Percentiles rank a stretch among this genome's conserved stretches.
phyloP scores from a whole-genome alignment of 306 rosid species.

The Rosa persica region DNA sequence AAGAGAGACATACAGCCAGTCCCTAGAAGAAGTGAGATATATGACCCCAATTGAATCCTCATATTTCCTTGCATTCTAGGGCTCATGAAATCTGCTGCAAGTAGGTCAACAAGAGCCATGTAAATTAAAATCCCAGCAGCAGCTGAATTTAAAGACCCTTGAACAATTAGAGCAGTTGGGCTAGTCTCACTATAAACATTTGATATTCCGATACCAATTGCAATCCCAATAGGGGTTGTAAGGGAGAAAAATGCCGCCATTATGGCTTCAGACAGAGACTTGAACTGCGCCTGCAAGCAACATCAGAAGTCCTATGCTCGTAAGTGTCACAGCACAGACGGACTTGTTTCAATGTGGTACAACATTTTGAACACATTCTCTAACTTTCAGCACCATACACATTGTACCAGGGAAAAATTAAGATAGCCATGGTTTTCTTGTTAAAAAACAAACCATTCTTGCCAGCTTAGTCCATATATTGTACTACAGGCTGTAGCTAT shows the following conservation, averaged over 20 bases:
- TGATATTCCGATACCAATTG: conserved; percentile 54
- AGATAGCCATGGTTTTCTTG: background rate
- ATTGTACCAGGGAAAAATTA: background rate
- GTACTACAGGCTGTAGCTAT: background rate
- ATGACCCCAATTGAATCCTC: conserved; percentile 49
- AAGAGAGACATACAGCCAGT: conserved; percentile 65
- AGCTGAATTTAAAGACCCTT: conserved; percentile 60
- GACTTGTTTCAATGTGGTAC: background rate
- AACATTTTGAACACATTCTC: background rate
- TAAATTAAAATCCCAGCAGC: conserved; percentile 74
- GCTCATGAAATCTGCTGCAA: conserved; percentile 78
- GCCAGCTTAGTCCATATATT: background rate
- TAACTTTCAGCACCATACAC: background rate
- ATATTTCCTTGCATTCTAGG: conserved; percentile 50
- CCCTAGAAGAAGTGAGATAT: conserved; percentile 63
- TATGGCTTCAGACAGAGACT: conserved; percentile 41
- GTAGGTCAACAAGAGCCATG: conserved; percentile 70
- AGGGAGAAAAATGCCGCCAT: conserved; percentile 67
- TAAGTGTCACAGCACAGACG: background rate
- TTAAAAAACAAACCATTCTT: conserved; percentile 21
- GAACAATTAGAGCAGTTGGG: conserved; percentile 53
- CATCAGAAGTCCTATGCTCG: background rate
- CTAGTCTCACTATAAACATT: conserved; percentile 45
- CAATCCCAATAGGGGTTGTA: conserved; percentile 72
- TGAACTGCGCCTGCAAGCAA: conserved; percentile 55